These are phyloP conservation scores for Colletotrichum aenigma DNA, from an alignment of 2,329 filamentous ascomycete species.

Conservation along the genomic window DNA sequence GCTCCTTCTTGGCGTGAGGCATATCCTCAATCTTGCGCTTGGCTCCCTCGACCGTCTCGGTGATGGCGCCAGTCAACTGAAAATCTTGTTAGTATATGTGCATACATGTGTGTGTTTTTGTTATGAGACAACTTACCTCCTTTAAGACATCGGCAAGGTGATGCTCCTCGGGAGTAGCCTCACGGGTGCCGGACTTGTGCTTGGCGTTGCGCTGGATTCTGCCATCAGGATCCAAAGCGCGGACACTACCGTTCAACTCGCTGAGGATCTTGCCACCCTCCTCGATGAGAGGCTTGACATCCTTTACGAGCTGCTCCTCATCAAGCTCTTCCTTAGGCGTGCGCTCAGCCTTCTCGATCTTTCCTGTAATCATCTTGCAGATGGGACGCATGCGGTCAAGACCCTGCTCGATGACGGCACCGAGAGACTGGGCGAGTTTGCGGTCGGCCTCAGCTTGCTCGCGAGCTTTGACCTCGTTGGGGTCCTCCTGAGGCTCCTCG, in stretches of 20 bases:
- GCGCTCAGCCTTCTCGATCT: slow-evolving; percentile 80
- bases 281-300: slow-evolving; percentile 88
- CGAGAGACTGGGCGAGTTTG: slow-evolving; percentile 80
- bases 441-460: slow-evolving; percentile 70
- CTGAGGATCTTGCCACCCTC: slow-evolving; percentile 81
- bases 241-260: slow-evolving; percentile 86
- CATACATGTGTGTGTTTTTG: too few relatives aligned
- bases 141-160: slow-evolving; percentile 85
- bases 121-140: slow-evolving; percentile 52
- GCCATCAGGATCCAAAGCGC: slow-evolving; percentile 87
- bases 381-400: slow-evolving; percentile 85
- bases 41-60: slow-evolving; percentile 82
- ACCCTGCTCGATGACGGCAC: slow-evolving; percentile 73
- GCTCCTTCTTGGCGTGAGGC: slow-evolving; percentile 93
- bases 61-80: slow-evolving; percentile 77
- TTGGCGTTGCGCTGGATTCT: slow-evolving; percentile 86
- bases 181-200: slow-evolving; percentile 74
- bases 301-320: slow-evolving; percentile 84
- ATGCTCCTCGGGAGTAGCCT: slow-evolving; percentile 84
- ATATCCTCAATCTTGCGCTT: slow-evolving; percentile 90
- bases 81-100: background rate
- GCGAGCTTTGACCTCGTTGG: slow-evolving; percentile 50
- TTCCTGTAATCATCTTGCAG: slow-evolving; percentile 84
- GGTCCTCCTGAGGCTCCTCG: slow-evolving; percentile 52
- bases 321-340: slow-evolving; percentile 87